phyloP scores from a whole-genome alignment of 139 green algal species.

The Raphidocelis subcapitata region DNA sequence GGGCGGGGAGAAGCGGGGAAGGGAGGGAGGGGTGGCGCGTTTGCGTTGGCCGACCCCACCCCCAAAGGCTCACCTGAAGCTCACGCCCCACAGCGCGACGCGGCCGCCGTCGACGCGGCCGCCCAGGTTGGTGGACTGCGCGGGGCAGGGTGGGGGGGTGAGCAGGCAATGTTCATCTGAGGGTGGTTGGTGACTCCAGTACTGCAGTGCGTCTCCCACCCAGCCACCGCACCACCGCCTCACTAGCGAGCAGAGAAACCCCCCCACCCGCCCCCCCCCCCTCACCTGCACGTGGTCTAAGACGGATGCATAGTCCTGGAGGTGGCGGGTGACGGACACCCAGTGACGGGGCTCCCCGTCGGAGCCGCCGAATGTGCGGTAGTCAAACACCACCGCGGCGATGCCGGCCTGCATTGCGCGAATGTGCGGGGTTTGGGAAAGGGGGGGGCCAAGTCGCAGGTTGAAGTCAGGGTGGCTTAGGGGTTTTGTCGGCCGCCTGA shows the following conservation, averaged over 20 bases:
- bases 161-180: constrained; percentile 26
- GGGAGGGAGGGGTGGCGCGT: no score
- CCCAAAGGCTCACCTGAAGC: no score
- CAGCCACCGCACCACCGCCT: no score
- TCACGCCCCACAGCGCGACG: constrained; percentile 52
- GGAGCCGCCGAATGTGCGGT: constrained; percentile 55
- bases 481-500: no score
- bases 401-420: constrained; percentile 22
- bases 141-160: not conserved
- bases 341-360: constrained; percentile 48
- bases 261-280: not conserved
- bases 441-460: no score
- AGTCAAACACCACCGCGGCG: constrained; percentile 54
- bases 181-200: no score
- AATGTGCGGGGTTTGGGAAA: no score
- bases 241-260: not conserved
- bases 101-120: constrained; percentile 17
- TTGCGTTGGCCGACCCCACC: no score
- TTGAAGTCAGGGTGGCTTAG: no score
- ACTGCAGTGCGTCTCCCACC: no score
- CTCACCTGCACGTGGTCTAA: constrained; percentile 25
- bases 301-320: constrained; percentile 42
- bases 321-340: constrained; percentile 39
- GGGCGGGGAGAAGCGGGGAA: no score
- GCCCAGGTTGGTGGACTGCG: no score